Conservation (phyloP, 192 early-diverging fungal genomes). For the Phlyctochytrium arcticum region DNA sequence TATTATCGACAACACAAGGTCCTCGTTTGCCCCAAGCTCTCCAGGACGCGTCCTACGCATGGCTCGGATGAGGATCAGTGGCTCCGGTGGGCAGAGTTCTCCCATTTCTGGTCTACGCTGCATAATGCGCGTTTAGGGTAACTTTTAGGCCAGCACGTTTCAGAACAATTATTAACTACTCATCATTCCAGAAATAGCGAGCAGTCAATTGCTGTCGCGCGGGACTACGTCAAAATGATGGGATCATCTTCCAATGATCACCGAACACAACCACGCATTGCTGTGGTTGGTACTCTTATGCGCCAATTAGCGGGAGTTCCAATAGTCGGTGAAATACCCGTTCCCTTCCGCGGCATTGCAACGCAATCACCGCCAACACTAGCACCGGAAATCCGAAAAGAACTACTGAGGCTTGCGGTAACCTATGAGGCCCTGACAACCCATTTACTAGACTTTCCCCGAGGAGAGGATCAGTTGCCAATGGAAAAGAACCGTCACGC, state of each 20-base stretch:
- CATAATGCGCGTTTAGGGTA: slow-evolving; percentile 5
- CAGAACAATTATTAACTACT: no score
- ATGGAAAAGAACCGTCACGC: slow-evolving; percentile 18
- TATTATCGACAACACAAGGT: slow-evolving; percentile 3
- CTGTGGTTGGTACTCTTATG: slow-evolving; percentile 18
- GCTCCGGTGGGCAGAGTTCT: slow-evolving; percentile 15
- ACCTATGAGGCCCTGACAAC: slow-evolving; percentile 43
- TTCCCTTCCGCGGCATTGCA: slow-evolving; percentile 8
- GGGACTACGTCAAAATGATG: no score
- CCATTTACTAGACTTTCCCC: slow-evolving; percentile 33
- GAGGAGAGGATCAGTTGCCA: slow-evolving; percentile 29
- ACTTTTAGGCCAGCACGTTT: background rate
- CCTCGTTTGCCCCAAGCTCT: background rate
- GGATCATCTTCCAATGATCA: no score
- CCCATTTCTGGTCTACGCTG: slow-evolving; percentile 9
- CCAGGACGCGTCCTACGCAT: background rate
- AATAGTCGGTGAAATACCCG: background rate
- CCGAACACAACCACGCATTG: slow-evolving; percentile 15
- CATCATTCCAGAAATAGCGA: no score
- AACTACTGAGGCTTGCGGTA: slow-evolving; percentile 28
- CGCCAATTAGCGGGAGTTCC: slow-evolving; percentile 1
- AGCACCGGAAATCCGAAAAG: slow-evolving; percentile 2
- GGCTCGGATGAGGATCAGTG: slow-evolving; percentile 22
- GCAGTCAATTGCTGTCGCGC: no score
- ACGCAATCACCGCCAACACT: background rate